Conservation (phyloP, 1,139 yeast genomes). For the Saccharomyces uvarum region DNA sequence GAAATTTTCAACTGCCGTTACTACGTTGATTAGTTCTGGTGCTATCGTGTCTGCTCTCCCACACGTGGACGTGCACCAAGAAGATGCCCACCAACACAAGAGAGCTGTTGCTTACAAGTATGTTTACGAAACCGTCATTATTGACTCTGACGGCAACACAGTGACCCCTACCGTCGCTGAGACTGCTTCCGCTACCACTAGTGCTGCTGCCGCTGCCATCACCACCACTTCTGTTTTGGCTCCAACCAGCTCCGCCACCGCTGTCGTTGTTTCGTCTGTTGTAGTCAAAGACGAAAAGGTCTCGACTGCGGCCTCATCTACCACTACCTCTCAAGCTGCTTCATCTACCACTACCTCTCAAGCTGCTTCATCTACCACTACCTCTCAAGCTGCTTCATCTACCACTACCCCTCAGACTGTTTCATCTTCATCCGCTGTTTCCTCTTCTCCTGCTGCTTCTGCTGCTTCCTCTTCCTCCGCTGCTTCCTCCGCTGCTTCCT, state of each 20-base stretch:
- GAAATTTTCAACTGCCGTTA: slow-evolving; percentile 34
- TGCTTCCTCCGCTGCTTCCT: slow-evolving; percentile 28
- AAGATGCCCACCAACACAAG: slow-evolving; percentile 51
- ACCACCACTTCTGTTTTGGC: slow-evolving; percentile 22
- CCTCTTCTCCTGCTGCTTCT: slow-evolving; percentile 28
- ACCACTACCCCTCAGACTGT: slow-evolving; percentile 23
- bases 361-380: slow-evolving; percentile 26
- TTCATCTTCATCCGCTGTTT: slow-evolving; percentile 28
- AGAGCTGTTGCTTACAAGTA: slow-evolving; percentile 75
- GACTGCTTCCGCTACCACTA: slow-evolving; percentile 8
- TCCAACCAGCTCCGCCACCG: slow-evolving; percentile 13
- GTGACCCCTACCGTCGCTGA: slow-evolving; percentile 15
- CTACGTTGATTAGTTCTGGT: slow-evolving; percentile 9
- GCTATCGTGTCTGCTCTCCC: slow-evolving; percentile 20
- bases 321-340: slow-evolving; percentile 30
- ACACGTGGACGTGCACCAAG: slow-evolving; percentile 22
- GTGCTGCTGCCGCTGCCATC: slow-evolving; percentile 14
- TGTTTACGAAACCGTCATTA: slow-evolving; percentile 70
- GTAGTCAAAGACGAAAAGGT: background rate
- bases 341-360: slow-evolving; percentile 19
- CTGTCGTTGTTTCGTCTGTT: background rate
- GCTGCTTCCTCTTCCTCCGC: slow-evolving; percentile 30
- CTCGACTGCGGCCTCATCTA: slow-evolving; percentile 14
- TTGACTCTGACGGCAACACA: slow-evolving; percentile 56
- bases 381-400: slow-evolving; percentile 28